Evolutionary conservation across 306 rosid species (phyloP), one percentile per base, ranked within the genome.

Genomic region (Rubus idaeus): DNA sequence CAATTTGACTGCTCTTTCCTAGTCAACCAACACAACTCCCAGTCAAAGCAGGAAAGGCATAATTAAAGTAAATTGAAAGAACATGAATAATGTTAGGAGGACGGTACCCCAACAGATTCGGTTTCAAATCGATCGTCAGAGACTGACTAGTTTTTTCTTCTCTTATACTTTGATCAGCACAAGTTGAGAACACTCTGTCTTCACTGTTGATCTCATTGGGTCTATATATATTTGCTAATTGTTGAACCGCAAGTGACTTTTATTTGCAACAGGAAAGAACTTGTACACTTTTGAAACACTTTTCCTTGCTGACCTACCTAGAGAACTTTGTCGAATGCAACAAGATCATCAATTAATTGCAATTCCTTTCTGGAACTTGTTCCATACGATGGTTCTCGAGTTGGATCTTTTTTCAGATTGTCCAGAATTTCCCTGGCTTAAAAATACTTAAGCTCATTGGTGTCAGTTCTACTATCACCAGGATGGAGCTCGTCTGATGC

Each of bases 231-330:
- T 77, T 76, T 67, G 10, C 68, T 75, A 70, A 61, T 61, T 49
- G 14, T 40, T 50, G 87, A 65, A 70, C 30, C 56, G 46, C 35
- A 65, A 60, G 13, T 50, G 64, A 18, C 76, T 81, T 21, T 46
- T 65, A 42, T 68, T 71, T 69, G 30, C 79, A 26, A 71, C 46
- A 46, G 67, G 83, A 77, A 75, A 57, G 70, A 74, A 61, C 26
- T 61, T 74, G 78, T 46, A 61, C 18, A 10, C 5, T 45, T 21
- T 20, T 57, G 55, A 20, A 44, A 35, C 70, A 50, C 21, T 73
- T 13, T 73, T 76, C 46, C 11, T 74, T 71, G 45, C 61, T 71
- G 44, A 70, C 39, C 57, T 71, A 65, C 72, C 75, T 5, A 73
- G 14, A 72, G 65, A 55, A 53, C 66, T 6, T 30, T 23, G 63